A percentile compares a stretch with the other conserved stretches of the same genome.
phyloP scores from a whole-genome alignment of 305 asterid genomes.

The Plantago lanceolata region DNA sequence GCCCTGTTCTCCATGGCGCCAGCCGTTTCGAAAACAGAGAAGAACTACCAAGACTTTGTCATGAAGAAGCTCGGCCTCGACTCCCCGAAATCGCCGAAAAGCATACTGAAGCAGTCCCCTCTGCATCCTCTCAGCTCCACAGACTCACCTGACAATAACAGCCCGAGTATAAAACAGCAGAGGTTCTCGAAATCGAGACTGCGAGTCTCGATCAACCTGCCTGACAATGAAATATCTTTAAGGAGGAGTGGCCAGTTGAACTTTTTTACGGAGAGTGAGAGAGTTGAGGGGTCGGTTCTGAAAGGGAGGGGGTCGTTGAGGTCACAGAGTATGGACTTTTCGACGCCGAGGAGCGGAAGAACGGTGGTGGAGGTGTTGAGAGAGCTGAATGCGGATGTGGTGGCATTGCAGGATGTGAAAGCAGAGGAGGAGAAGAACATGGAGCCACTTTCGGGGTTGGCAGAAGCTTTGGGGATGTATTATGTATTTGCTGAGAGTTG shows the following conservation, averaged over 20 bases:
- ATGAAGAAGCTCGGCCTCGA: conserved; percentile 17
- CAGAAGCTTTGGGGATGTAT: conserved; percentile 78
- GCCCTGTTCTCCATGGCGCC: conserved; percentile 98
- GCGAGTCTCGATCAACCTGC: conserved; percentile 80
- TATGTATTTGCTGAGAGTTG: conserved; percentile 95
- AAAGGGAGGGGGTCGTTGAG: conserved; percentile 60
- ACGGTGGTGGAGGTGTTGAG: conserved; percentile 62
- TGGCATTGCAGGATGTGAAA: conserved; percentile 88
- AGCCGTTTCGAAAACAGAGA: conserved; percentile 45
- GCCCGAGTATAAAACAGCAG: conserved; percentile 38
- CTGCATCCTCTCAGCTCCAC: conserved; percentile 38
- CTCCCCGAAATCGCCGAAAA: conserved; percentile 53
- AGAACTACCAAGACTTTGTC: background rate
- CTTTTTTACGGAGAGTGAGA: conserved; percentile 22
- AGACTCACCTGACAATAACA: conserved; percentile 10
- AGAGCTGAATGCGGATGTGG: conserved; percentile 73
- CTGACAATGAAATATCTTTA: conserved; percentile 89
- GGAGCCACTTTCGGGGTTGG: conserved; percentile 86
- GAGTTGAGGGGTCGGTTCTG: conserved; percentile 19
- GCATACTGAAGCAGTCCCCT: conserved; percentile 76
- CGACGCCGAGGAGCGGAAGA: conserved; percentile 22
- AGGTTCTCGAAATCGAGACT: conserved; percentile 61
- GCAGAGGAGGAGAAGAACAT: conserved; percentile 91
- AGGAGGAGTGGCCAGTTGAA: conserved; percentile 54
- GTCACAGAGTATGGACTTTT: conserved; percentile 31